Evolutionary conservation across 805 yeast species (phyloP).

Genomic region (Ogataea wickerhamii): DNA sequence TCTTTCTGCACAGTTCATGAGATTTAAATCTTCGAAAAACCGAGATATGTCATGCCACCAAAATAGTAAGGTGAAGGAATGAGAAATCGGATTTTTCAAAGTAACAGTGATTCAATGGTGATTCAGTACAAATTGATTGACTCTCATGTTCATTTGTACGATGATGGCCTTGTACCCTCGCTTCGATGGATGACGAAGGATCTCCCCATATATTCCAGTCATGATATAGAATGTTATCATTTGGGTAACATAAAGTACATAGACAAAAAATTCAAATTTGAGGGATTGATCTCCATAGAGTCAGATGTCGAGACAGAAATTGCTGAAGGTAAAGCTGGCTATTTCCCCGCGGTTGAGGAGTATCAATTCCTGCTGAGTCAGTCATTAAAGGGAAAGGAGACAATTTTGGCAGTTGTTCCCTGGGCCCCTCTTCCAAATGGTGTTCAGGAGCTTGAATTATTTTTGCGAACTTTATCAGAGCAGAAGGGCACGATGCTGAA

Average conservation of each 20-base stretch:
- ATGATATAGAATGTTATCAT: conserved; percentile 29
- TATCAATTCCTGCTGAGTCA: conserved; percentile 22
- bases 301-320: conserved; percentile 27
- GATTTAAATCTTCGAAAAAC: too few relatives aligned
- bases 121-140: conserved; percentile 22
- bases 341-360: conserved; percentile 29
- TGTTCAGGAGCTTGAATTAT: conserved; percentile 15
- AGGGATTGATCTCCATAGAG: conserved; percentile 35
- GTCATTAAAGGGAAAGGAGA: conserved; percentile 10
- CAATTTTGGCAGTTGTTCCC: conserved; percentile 32
- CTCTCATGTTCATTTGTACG: conserved; percentile 37
- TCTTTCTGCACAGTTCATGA: too few relatives aligned
- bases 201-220: conserved; percentile 24
- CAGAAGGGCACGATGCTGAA: conserved; percentile 5
- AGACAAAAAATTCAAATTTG: conserved; percentile 21
- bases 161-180: conserved; percentile 13
- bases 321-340: conserved; percentile 18
- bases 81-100: too few relatives aligned
- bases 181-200: conserved; percentile 34
- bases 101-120: too few relatives aligned
- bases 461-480: conserved; percentile 11
- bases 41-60: too few relatives aligned
- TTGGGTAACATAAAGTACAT: conserved; percentile 4
- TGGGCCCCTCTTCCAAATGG: conserved; percentile 45
- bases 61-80: too few relatives aligned